Base-by-base conservation (phyloP, 164 flowering plant genomes). In the Warburgia ugandensis region DNA sequence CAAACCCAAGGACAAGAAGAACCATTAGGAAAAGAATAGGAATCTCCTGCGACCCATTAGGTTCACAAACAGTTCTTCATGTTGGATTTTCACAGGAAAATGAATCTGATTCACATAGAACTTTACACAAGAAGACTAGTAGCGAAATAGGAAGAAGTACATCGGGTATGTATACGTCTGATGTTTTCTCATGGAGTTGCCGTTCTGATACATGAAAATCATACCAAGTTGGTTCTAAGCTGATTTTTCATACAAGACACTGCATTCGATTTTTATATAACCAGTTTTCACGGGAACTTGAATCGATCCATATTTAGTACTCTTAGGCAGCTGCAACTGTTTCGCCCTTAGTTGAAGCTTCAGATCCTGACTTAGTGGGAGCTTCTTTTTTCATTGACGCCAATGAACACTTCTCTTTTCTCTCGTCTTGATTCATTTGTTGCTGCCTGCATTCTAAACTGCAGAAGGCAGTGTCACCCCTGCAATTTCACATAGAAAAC, bases 381-480 rank as follows among this genome's bases (percentile, higher is more conserved):
- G 48, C 62, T 25, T 59, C 65, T 45, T 50, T 50, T 45, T 50
- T 50, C 62, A 62, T 69, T 2, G 82, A 71, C 13, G 64, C 61
- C 46, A 68, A 21, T 0, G 70, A 68, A 41, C 79, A 72, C 67
- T 76, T 75, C 48, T 74, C 81, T 43, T 72, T 74, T 46, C 66
- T 65, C 62, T 81, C 81, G 50, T 81, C 87, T 23, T 58, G 67
- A 30, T 67, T 76, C 75, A 81, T 77, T 53, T 75, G 80, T 7
- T 73, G 73, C 30, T 78, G 82, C 70, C 88, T 56, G 65, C 82
- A 78, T 55, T 81, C 84, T 29, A 59, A 62, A 40, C 83, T 81
- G 48, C 87, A 81, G 40, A 74, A 81, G 1, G 84, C 87, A 13
- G 56, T 74, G 36, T 81, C 84, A 3, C 87, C 87, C 59, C 87